Evolutionary conservation across 805 yeast genomes (phyloP).

Genomic region (Barnettozyma vustinii): DNA sequence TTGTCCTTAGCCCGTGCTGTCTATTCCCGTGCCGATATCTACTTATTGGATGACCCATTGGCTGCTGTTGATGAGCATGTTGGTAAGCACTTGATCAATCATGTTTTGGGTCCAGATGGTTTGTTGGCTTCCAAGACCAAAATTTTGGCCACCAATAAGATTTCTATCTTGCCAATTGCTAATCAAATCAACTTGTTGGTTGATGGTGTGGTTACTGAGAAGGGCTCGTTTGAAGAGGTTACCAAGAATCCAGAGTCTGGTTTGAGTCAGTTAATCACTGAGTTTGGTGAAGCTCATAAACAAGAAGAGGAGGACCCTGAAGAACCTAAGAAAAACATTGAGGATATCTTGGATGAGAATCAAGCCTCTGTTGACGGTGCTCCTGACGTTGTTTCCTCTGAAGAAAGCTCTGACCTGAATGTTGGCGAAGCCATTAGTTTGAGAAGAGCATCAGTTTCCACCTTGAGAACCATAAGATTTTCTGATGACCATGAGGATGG

Average conservation of each 20-base stretch:
- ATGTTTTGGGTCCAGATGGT: conserved; percentile 80
- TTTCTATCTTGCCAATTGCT: conserved; percentile 75
- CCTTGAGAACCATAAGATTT: conserved; percentile 36
- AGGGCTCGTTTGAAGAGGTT: conserved; percentile 54
- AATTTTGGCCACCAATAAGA: conserved; percentile 80
- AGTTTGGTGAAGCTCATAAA: conserved; percentile 42
- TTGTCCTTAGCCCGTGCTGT: conserved; percentile 93
- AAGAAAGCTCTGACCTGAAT: conserved; percentile 27
- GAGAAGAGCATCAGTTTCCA: conserved; percentile 60
- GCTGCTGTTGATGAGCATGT: conserved; percentile 99
- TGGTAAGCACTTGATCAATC: conserved; percentile 75
- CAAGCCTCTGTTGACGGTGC: background rate
- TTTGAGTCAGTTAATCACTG: conserved; percentile 49
- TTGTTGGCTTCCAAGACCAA: conserved; percentile 68
- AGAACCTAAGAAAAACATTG: conserved; percentile 14
- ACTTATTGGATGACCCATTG: conserved; percentile 84
- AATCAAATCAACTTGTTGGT: conserved; percentile 62
- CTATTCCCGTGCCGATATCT: conserved; percentile 88
- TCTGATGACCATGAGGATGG: conserved; percentile 25
- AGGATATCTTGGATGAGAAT: conserved; percentile 14
- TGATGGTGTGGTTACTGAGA: conserved; percentile 64
- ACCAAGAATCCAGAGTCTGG: conserved; percentile 40
- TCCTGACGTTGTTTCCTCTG: conserved; percentile 19
- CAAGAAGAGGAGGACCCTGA: conserved; percentile 21
- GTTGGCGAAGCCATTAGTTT: conserved; percentile 34